These are phyloP conservation scores for Allantophomopsis cytisporea DNA, from an alignment of 2,329 filamentous ascomycete species.

Conservation along the genomic window DNA sequence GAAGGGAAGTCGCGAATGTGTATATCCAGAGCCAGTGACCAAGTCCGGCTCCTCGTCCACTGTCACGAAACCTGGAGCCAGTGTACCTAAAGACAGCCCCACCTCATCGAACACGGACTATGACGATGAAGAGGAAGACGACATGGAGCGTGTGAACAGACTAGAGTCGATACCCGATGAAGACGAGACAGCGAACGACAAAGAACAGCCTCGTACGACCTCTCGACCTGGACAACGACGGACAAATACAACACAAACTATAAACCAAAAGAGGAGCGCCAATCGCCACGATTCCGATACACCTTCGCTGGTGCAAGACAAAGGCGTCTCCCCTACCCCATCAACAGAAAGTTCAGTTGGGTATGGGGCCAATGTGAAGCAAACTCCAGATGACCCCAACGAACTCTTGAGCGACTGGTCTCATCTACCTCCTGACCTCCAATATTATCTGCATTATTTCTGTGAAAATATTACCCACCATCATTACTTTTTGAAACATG, in stretches of 20 bases:
- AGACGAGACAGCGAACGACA: conserved; percentile 24
- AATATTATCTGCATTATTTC: conserved; percentile 69
- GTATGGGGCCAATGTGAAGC: conserved; percentile 2
- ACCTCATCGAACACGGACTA: conserved; percentile 40
- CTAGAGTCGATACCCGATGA: conserved; percentile 42
- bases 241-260: conserved; percentile 24
- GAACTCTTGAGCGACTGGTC: conserved; percentile 30
- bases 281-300: conserved; percentile 37
- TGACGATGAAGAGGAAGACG: conserved; percentile 30
- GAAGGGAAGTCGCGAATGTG: conserved; percentile 82
- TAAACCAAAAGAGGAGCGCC: conserved; percentile 20
- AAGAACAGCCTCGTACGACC: conserved; percentile 8
- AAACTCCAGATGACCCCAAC: too few relatives aligned
- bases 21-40: conserved; percentile 63
- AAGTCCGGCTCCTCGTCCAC: conserved; percentile 14
- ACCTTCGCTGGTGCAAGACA: conserved; percentile 34
- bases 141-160: conserved; percentile 19
- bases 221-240: conserved; percentile 18
- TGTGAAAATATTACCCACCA: conserved; percentile 63
- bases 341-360: conserved; percentile 26
- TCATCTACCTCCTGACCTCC: conserved; percentile 53
- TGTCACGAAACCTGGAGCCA: conserved; percentile 19
- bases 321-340: conserved; percentile 36
- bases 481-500: conserved; percentile 68
- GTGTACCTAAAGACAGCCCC: conserved; percentile 16